These are phyloP conservation scores for Kickxella alabastrina DNA, from an alignment of 192 early-diverging fungal species.

Conservation along the genomic window DNA sequence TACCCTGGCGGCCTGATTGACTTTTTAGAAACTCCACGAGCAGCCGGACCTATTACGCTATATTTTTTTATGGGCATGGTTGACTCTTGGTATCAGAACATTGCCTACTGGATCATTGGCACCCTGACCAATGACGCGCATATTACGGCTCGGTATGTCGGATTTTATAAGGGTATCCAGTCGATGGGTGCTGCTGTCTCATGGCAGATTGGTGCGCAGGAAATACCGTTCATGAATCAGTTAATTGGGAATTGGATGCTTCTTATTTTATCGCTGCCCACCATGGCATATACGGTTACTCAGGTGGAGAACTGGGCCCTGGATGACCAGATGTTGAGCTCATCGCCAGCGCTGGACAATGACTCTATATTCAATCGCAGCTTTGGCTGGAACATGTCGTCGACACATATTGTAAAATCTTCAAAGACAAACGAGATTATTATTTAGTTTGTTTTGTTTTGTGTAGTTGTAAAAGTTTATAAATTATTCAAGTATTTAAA, in stretches of 20 bases:
- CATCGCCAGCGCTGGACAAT: conserved; percentile 8
- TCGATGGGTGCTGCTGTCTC: conserved; percentile 65
- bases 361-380: conserved; percentile 4
- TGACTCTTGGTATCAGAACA: conserved; percentile 79
- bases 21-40: conserved; percentile 37
- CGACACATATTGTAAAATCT: too few relatives aligned
- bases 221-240: conserved; percentile 47
- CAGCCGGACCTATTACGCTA: conserved; percentile 57
- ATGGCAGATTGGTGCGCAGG: conserved; percentile 61
- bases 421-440: too few relatives aligned
- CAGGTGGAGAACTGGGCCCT: conserved; percentile 34
- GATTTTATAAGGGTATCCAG: conserved; percentile 85
- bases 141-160: conserved; percentile 65
- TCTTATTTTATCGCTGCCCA: conserved; percentile 29
- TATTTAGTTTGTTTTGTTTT: too few relatives aligned
- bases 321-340: conserved; percentile 28
- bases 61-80: conserved; percentile 73
- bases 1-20: conserved; percentile 34
- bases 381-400: too few relatives aligned
- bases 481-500: too few relatives aligned
- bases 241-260: conserved; percentile 45
- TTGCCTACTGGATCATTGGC: conserved; percentile 80
- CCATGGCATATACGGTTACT: conserved; percentile 32
- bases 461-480: too few relatives aligned
- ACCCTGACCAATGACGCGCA: conserved; percentile 75